Evolutionary conservation across 1,284 basidiomycete genomes (phyloP).

Genomic region (Naganishia cerealis): DNA sequence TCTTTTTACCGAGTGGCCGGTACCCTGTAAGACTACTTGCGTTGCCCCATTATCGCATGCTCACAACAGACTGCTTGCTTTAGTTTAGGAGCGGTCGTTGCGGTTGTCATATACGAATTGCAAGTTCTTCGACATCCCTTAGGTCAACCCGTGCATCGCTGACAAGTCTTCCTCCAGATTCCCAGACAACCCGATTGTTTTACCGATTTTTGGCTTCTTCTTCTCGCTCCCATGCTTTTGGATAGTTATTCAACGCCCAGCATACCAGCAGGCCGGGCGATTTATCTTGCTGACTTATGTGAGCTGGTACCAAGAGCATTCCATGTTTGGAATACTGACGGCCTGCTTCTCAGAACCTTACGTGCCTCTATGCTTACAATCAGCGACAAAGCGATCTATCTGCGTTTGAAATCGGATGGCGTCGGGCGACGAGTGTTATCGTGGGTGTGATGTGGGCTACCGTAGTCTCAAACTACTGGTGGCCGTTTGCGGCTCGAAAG

Average conservation of each 20-base stretch:
- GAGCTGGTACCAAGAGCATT: conserved; percentile 23
- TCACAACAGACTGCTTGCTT: not conserved
- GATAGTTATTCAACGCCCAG: conserved; percentile 72
- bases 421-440: conserved; percentile 77
- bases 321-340: not conserved
- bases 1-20: conserved; percentile 69
- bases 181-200: conserved; percentile 69
- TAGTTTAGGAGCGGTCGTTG: conserved; percentile 75
- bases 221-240: conserved; percentile 94
- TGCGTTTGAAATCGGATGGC: conserved; percentile 70
- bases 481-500: conserved; percentile 87
- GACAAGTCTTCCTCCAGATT: conserved; percentile 54
- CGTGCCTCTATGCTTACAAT: conserved; percentile 68
- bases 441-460: conserved; percentile 86
- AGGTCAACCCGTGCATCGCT: not conserved
- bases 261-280: conserved; percentile 74
- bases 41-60: not conserved
- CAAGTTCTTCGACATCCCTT: conserved; percentile 30
- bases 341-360: conserved; percentile 4
- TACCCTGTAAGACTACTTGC: conserved; percentile 64
- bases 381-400: conserved; percentile 68
- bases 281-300: conserved; percentile 74
- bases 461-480: conserved; percentile 83
- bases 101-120: conserved; percentile 67
- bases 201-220: conserved; percentile 81